A percentile compares a stretch with the other conserved stretches of the same genome.
phyloP scores from a whole-genome alignment of 768 basidiomycete species.

The Mycena galopus region DNA sequence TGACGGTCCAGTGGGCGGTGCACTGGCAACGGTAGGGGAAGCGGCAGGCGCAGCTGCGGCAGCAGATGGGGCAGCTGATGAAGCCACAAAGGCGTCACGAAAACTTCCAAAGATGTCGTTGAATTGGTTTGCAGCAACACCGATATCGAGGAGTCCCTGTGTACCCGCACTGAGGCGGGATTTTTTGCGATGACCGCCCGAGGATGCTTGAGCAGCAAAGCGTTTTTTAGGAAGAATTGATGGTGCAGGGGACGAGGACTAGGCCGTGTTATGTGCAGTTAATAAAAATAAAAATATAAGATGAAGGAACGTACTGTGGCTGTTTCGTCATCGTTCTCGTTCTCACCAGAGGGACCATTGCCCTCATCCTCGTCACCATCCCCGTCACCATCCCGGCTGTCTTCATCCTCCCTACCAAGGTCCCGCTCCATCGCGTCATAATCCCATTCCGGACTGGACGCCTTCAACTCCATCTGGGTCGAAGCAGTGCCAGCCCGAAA shows the following conservation, averaged over 20 bases:
- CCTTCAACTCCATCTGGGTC: neutral
- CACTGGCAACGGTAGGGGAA: neutral
- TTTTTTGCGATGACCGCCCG: neutral
- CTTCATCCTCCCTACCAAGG: neutral
- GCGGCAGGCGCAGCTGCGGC: neutral
- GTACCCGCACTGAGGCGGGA: neutral
- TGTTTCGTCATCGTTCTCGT: neutral
- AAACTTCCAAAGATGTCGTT: neutral
- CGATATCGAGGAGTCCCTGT: neutral
- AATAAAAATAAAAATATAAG: neutral
- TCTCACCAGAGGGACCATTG: neutral
- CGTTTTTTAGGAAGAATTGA: neutral
- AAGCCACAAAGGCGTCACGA: neutral
- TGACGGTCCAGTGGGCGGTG: neutral
- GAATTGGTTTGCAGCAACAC: neutral
- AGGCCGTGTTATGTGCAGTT: neutral
- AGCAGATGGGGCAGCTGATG: neutral
- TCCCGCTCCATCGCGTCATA: neutral
- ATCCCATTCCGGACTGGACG: neutral
- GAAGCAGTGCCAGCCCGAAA: constrained; percentile 11
- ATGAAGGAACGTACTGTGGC: neutral
- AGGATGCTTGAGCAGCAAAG: neutral
- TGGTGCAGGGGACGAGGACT: neutral
- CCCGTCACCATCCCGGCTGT: neutral
- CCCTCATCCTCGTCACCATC: neutral